Evolutionary conservation across 2,329 filamentous ascomycete species (phyloP), one percentile per base, ranked within the genome.

Genomic region (Venturia carpophila): DNA sequence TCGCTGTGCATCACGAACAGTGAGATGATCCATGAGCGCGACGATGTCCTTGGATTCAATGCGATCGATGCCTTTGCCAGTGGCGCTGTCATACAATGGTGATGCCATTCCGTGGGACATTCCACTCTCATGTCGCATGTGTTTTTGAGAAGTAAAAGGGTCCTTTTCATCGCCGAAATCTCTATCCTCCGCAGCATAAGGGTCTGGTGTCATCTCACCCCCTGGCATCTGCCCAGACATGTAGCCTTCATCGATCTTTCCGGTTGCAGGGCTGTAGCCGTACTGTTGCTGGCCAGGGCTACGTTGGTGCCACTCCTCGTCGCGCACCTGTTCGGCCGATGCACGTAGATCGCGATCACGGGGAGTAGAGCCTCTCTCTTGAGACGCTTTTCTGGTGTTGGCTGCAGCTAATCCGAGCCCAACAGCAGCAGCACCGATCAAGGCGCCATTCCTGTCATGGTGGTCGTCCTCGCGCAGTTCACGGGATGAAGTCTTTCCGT

Each of bases 11-110:
- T 99, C 94, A 43, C 94, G 89, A 68, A 97, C 94, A 74, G 95
- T 97, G 68, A 99, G 87, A 76, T 99, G 94, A 73, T 99, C 93
- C 94, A 99, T 99, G 67, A 99, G 80, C 30, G 93, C 91, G 68
- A 99, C 89, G 71, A 99, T 95, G 72, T 99, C 94, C 77, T 95
- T 94, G 58, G 92, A 96, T 74, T 97, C 89, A 63, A 99, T 97
- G 60, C 88, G 84, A 69, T 97, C 92, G 63, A 96, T 89, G 42
- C 92, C 92, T 68, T 86, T 87, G 63, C 93, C 93, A 1, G 90
- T 96, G 3, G 92, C 84, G 66, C 90, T 87, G 73, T 99, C 94
- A 72, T 96, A 97, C 24, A 97, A 81, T 2, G 93, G 92, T 39
- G 92, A 94, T 3, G 82, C 83, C 84, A 97, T 91, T 58, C 92